Evolutionary conservation across 306 rosid species (phyloP).

Genomic region (Coriaria nepalensis): DNA sequence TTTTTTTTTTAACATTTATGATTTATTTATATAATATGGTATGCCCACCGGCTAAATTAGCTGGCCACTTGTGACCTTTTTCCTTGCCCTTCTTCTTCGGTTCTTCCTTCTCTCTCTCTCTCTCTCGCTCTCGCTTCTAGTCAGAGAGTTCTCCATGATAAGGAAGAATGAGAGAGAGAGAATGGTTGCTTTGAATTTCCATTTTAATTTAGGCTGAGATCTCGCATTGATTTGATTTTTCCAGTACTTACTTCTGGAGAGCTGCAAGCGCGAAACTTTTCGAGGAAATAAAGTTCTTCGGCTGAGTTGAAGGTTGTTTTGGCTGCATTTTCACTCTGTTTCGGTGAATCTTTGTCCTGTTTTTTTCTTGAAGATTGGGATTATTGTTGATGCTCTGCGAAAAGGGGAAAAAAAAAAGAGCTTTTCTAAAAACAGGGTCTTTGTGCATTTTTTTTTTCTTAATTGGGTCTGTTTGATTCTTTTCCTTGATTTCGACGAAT

Average conservation of each 20-base stretch:
- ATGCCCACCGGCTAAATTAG: constrained; percentile 45
- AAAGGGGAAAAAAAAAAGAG: too few relatives aligned
- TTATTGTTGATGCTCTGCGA: too few relatives aligned
- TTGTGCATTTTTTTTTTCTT: constrained; percentile 16
- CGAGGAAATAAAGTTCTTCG: too few relatives aligned
- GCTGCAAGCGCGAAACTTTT: constrained; percentile 13
- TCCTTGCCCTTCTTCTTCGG: constrained; percentile 11
- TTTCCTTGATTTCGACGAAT: constrained; percentile 25
- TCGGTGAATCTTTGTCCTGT: too few relatives aligned
- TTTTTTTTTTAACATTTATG: constrained; percentile 2
- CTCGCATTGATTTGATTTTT: constrained; percentile 21
- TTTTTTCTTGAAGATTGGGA: too few relatives aligned
- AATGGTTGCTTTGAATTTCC: constrained; percentile 14
- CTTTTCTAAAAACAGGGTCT: constrained; percentile 21
- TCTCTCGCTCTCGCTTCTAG: too few relatives aligned
- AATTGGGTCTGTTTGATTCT: constrained; percentile 38
- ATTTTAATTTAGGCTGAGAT: constrained; percentile 11
- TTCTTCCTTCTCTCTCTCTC: constrained; percentile 17
- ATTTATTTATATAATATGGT: constrained; percentile 27
- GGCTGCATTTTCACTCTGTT: too few relatives aligned
- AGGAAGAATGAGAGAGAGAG: constrained; percentile 13
- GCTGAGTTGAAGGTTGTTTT: too few relatives aligned
- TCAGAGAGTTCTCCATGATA: constrained; percentile 25
- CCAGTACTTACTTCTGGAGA: neutral
- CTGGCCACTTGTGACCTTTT: constrained; percentile 50